Evolutionary conservation across 305 asterid species (phyloP).

Genomic region (Salvia sclarea): DNA sequence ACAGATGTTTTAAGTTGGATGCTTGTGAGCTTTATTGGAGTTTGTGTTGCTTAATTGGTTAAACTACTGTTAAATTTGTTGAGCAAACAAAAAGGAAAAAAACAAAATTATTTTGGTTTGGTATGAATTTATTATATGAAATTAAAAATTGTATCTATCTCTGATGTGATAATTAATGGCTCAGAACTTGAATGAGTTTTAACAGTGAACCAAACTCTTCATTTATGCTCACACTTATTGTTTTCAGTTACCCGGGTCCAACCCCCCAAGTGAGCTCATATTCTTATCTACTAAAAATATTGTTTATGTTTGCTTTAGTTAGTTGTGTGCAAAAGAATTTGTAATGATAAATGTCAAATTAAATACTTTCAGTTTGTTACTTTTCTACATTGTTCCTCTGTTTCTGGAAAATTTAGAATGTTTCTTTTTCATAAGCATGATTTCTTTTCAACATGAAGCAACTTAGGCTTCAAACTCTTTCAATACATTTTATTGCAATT

Average conservation of each 20-base stretch:
- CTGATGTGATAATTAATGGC: constrained; percentile 21
- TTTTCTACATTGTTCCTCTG: constrained; percentile 8
- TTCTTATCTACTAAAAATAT: background rate
- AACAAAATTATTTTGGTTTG: background rate
- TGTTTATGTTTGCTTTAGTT: background rate
- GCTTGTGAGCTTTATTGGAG: constrained; percentile 32
- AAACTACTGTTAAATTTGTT: constrained; percentile 16
- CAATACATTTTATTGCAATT: background rate
- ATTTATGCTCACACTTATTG: background rate
- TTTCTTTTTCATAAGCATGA: too few species aligned
- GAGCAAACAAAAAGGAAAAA: background rate
- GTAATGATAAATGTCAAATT: background rate
- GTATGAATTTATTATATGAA: constrained; percentile 18
- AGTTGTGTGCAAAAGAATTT: background rate
- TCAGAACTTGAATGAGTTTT: constrained; percentile 1
- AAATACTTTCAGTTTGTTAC: background rate
- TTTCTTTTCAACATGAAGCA: background rate
- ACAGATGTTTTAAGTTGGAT: constrained; percentile 15
- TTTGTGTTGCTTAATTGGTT: constrained; percentile 32
- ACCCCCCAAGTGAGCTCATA: background rate
- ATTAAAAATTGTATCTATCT: constrained; percentile 1
- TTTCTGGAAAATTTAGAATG: too few species aligned
- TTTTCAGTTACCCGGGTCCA: background rate
- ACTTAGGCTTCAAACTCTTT: background rate
- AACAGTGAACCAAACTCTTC: background rate